A percentile compares a stretch with the other conserved stretches of the same genome.
Conservation (phyloP, 192 early-diverging fungal genomes). For the Kickxella alabastrina region DNA sequence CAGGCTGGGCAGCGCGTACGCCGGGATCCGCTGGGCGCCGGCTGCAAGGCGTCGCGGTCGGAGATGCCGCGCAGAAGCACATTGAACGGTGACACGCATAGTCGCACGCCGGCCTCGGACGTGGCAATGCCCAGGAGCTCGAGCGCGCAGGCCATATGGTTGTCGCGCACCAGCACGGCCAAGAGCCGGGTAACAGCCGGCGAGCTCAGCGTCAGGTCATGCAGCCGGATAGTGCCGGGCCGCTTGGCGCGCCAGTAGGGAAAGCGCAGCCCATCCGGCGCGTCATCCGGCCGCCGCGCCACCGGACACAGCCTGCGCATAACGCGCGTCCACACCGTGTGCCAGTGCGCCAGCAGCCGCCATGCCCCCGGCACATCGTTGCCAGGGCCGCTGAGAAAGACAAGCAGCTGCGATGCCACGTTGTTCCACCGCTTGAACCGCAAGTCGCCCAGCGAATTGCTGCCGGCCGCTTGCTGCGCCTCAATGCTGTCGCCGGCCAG, state of each 20-base stretch:
- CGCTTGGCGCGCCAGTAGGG: slow-evolving; percentile 40
- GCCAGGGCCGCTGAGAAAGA: slow-evolving; percentile 1
- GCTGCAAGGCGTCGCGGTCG: not conserved
- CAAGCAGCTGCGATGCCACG: slow-evolving; percentile 28
- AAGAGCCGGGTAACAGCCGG: slow-evolving; percentile 14
- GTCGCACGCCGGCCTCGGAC: slow-evolving; percentile 26
- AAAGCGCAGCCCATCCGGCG: slow-evolving; percentile 8
- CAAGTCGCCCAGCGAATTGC: slow-evolving; percentile 14
- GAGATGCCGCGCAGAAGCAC: slow-evolving; percentile 17
- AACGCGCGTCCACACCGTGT: slow-evolving; percentile 18
- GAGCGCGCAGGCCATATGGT: slow-evolving; percentile 4
- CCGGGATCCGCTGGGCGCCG: not conserved
- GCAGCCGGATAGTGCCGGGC: slow-evolving; percentile 22
- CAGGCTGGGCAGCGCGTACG: slow-evolving; percentile 6
- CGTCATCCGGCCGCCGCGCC: slow-evolving; percentile 17
- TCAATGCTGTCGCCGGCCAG: slow-evolving; percentile 4
- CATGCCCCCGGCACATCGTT: slow-evolving; percentile 8
- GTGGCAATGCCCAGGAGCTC: slow-evolving; percentile 32
- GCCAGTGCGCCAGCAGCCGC: slow-evolving; percentile 29
- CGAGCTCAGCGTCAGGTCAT: slow-evolving; percentile 38
- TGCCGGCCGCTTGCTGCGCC: not conserved
- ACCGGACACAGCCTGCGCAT: slow-evolving; percentile 30
- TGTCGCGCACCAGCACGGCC: slow-evolving; percentile 5
- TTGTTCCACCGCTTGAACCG: slow-evolving; percentile 48
- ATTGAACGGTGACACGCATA: slow-evolving; percentile 29